phyloP scores from a whole-genome alignment of 495 filamentous ascomycete genomes.

The Geoglossum glabrum region DNA sequence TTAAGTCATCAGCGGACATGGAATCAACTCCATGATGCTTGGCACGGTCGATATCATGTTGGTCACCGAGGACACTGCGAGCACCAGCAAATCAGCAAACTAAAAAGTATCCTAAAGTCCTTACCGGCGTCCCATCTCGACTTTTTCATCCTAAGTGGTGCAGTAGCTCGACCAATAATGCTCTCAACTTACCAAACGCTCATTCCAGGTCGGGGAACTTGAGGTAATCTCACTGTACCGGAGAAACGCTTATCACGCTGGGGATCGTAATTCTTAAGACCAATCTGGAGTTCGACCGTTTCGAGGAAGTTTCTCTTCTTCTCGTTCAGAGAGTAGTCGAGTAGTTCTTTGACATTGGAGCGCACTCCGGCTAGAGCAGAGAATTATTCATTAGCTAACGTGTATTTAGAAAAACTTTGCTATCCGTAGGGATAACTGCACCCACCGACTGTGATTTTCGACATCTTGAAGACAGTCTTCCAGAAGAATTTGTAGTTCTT shows the following conservation, averaged over 20 bases:
- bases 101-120: not conserved
- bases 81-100: not conserved
- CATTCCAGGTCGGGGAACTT: constrained; percentile 84
- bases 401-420: not conserved
- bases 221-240: constrained; percentile 85
- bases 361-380: constrained; percentile 68
- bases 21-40: constrained; percentile 95
- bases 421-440: constrained; percentile 3
- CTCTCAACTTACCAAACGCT: constrained; percentile 52
- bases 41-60: constrained; percentile 98
- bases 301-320: constrained; percentile 99
- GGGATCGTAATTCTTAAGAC: constrained; percentile 99
- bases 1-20: constrained; percentile 94
- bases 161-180: not conserved
- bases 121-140: not conserved
- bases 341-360: constrained; percentile 71
- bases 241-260: constrained; percentile 99
- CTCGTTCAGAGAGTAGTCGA: constrained; percentile 85
- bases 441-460: constrained; percentile 18
- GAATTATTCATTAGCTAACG: constrained; percentile 10
- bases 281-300: constrained; percentile 90
- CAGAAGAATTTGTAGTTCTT: constrained; percentile 27
- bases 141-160: not conserved
- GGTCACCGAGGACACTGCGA: constrained; percentile 80
- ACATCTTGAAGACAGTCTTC: constrained; percentile 34